These are phyloP conservation scores for Gossypium bickii DNA, from an alignment of 345 rosid species.

Conservation along the genomic window DNA sequence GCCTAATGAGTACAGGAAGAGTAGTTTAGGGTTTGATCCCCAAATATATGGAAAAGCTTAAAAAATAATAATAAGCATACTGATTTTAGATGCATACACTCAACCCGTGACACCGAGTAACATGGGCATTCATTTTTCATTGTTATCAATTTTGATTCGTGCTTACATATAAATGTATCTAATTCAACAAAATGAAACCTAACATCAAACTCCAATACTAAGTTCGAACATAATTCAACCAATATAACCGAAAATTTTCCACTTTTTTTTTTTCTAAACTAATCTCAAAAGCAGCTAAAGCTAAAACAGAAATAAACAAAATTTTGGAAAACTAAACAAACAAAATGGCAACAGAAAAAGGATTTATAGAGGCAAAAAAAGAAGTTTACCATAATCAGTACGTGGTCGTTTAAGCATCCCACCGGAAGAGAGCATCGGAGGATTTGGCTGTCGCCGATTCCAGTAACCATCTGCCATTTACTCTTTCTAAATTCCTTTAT, in stretches of 20 bases:
- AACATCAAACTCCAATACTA: background rate
- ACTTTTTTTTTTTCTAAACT: background rate
- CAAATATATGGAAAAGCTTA: background rate
- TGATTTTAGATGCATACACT: background rate
- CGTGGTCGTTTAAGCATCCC: conserved; percentile 60
- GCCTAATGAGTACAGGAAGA: background rate
- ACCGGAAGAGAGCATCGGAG: conserved; percentile 32
- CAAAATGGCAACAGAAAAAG: background rate
- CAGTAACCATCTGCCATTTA: conserved; percentile 64
- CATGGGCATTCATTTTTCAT: background rate
- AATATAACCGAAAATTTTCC: background rate
- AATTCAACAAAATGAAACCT: background rate
- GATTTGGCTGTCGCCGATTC: conserved; percentile 54
- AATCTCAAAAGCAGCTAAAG: background rate
- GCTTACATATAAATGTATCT: background rate
- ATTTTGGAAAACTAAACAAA: background rate
- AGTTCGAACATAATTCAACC: background rate
- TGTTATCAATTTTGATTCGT: background rate
- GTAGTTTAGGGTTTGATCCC: background rate
- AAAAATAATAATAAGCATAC: background rate
- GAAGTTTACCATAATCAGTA: conserved; percentile 45
- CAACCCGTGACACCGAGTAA: background rate
- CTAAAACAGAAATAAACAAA: background rate
- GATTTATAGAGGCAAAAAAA: background rate
- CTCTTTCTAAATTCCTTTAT: background rate